Evolutionary conservation across 768 basidiomycete genomes (phyloP), one percentile per base, ranked within the genome.

Genomic region (Psilocybe cyanescens): DNA sequence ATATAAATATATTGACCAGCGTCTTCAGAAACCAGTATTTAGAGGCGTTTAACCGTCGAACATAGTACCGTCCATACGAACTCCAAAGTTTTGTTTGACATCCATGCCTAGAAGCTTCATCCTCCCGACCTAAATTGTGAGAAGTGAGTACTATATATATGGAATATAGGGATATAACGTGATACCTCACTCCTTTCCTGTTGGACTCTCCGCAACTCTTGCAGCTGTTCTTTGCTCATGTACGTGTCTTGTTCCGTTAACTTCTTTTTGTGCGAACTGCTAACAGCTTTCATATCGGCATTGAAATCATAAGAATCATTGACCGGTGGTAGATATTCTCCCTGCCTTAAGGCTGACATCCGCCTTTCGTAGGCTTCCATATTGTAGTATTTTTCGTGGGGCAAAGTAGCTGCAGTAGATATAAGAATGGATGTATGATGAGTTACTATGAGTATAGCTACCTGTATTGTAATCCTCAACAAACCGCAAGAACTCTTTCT

Each of bases 381-480:
- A 70, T 95, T 86, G 74, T 97, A 97, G 74, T 95, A 97, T 72
- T 97, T 97, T 72, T 96, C 94, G 68, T 97, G 91, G 8, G 95
- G 93, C 2, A 97, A 81, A 3, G 95, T 97, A 12, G 94, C 95
- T 95, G 59, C 14, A 33, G 11, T 2, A 17, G 55, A 50, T 41
- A 46, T 41, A 29, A 55, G 45, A 30, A 30, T 54, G 41, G 50
- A 49, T 56, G 48, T 37, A 17, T 54, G 33, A 35, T 30, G 11
- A 24, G 24, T 24, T 24, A 16, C 45, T 45, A 37, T 35, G 19
- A 8, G 39, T 31, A n/a, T 39, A 59, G 39, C 31, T 62, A 88
- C 92, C 89, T 31, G 91, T 93, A 68, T 94, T 92, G 70, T 81
- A 94, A 70, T 94, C 92, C 72, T 94, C 92, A 19, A 92, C 85